Conservation (phyloP, 306 rosid genomes). For the Gillenia trifoliata region DNA sequence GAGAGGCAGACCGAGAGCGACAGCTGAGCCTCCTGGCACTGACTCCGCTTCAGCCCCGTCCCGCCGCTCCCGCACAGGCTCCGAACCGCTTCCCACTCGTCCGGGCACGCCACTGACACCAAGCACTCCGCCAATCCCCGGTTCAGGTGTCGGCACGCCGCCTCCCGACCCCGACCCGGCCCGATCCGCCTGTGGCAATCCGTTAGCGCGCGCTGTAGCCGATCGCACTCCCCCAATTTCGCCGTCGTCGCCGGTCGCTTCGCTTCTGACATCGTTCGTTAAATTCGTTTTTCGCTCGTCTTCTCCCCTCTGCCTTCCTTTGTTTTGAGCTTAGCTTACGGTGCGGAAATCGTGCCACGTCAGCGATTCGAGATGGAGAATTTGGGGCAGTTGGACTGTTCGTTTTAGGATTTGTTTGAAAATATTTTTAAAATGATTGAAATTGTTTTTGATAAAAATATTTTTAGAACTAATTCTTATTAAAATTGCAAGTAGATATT, state of each 20-base stretch:
- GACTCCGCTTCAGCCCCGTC: constrained; percentile 25
- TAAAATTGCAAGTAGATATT: too few species aligned
- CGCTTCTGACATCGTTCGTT: neutral
- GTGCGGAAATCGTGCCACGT: neutral
- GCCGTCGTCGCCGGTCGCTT: neutral
- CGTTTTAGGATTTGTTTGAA: too few species aligned
- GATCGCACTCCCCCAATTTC: constrained; percentile 32
- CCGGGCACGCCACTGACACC: constrained; percentile 32
- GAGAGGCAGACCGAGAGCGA: constrained; percentile 34
- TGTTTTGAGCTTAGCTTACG: neutral
- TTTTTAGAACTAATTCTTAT: too few species aligned
- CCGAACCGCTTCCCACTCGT: constrained; percentile 23
- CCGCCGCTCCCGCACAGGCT: constrained; percentile 31
- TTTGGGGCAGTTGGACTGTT: neutral
- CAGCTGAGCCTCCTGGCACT: constrained; percentile 37
- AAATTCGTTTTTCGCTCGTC: neutral
- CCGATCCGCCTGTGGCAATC: constrained; percentile 31
- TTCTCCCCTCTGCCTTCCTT: neutral
- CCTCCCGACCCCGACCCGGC: constrained; percentile 13
- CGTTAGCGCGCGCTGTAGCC: constrained; percentile 32
- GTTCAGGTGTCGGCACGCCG: constrained; percentile 36
- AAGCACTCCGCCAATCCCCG: constrained; percentile 31
- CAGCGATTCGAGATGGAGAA: neutral
- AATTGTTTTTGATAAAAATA: too few species aligned
- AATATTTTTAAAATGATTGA: too few species aligned